Base-by-base conservation (phyloP, 1,284 basidiomycete species). In the Leccinum huronense region DNA sequence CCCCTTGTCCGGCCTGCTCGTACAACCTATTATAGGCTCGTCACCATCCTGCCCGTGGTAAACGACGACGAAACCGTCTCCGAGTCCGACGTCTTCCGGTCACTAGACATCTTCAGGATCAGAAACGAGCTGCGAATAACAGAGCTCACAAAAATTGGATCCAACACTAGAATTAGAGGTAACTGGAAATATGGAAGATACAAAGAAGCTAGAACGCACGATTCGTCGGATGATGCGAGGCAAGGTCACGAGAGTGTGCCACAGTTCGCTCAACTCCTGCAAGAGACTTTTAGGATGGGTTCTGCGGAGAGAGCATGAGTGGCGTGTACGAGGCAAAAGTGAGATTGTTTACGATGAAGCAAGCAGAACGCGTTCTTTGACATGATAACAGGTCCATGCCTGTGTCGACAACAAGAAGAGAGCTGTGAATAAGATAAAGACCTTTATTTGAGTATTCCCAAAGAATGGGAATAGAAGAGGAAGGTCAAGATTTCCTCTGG, bases 1-100 rank as follows among this genome's bases (percentile, higher is more conserved):
- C 0, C 97, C 97, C 0, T 77, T 98, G 3, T 93, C 91, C 0
- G 97, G 97, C 2, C 83, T 98, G 14, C 81, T 98, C 55, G 91
- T 97, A 69, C 97, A 98, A 74, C 97, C 97, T 1, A 75, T 97
- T 58, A 91, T 98, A 68, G 95, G 85, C 78, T 64, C 30, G 73
- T 66, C 59, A 4, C 4, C 30, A 11, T 40, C 11, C n/a, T 23
- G 31, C 7, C 27, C 10, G 34, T 27, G 23, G 23, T 27, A 27
- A 27, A 27, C 23, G 23, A 27, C 23, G 23, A 27, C 23, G 23
- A 27, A 27, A 27, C 23, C 23, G 23, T 27, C 23, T 27, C 23
- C 23, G 23, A 27, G 23, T 27, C 23, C 23, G 23, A 27, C 23
- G 23, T 27, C 23, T 27, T 27, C 23, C 23, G 23, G 23, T 27